Evolutionary conservation across 768 basidiomycete species (phyloP).

Genomic region (Russula lepida): DNA sequence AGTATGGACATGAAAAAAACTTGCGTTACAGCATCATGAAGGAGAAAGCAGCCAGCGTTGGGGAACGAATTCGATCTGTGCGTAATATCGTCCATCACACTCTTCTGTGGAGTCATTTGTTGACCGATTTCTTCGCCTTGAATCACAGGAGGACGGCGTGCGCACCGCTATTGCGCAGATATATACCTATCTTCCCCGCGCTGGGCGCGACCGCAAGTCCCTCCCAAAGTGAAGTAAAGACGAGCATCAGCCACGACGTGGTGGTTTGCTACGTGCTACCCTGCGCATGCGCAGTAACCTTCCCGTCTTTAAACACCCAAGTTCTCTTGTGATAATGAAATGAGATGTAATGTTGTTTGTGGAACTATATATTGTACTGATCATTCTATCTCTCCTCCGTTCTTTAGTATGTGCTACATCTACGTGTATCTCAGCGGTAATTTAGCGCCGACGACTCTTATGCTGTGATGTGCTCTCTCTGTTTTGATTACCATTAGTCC

Average conservation of each 20-base stretch:
- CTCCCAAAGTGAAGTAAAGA: slow-evolving; percentile 7
- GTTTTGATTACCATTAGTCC: background rate
- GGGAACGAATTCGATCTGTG: slow-evolving; percentile 37
- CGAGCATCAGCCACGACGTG: background rate
- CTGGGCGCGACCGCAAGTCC: slow-evolving; percentile 24
- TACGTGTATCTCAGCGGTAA: background rate
- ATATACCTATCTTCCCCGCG: slow-evolving; percentile 43
- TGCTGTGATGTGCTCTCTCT: background rate
- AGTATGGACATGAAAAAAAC: background rate
- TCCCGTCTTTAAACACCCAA: background rate
- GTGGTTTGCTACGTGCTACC: background rate
- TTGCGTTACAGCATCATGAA: slow-evolving; percentile 40
- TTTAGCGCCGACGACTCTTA: background rate
- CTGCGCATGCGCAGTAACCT: background rate
- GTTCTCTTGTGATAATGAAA: background rate
- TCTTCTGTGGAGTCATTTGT: background rate
- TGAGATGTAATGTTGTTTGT: background rate
- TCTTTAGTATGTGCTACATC: background rate
- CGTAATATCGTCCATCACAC: slow-evolving; percentile 8
- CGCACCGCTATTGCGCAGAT: slow-evolving; percentile 48
- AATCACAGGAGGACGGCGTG: slow-evolving; percentile 47
- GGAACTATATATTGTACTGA: background rate
- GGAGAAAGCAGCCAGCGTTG: slow-evolving; percentile 46
- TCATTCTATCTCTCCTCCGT: background rate
- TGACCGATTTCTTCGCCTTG: background rate